Evolutionary conservation across 805 yeast species (phyloP).

Genomic region (Saccharomyces cerevisiae): DNA sequence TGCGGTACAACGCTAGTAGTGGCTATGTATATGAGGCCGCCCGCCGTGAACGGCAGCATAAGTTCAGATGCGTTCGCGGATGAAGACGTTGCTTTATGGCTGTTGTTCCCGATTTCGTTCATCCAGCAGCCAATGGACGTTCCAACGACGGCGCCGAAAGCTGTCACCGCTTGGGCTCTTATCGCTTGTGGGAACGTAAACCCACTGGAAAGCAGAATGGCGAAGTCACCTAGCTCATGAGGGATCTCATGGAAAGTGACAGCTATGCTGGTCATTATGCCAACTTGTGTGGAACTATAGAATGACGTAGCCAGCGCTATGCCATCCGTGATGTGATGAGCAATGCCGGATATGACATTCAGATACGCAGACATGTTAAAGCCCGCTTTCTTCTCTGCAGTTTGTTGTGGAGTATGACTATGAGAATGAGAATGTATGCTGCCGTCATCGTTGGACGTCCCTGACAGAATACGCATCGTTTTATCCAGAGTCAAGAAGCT

Average conservation of each 20-base stretch:
- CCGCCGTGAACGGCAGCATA: constrained; percentile 66
- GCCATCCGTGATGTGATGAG: constrained; percentile 74
- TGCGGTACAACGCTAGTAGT: constrained; percentile 73
- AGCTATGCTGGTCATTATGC: constrained; percentile 62
- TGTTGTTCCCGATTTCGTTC: constrained; percentile 33
- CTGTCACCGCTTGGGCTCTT: constrained; percentile 58
- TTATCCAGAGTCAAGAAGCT: constrained; percentile 58
- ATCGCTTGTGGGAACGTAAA: constrained; percentile 58
- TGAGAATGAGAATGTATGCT: constrained; percentile 37
- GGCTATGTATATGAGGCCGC: constrained; percentile 67
- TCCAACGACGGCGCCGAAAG: constrained; percentile 57
- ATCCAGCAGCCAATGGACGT: constrained; percentile 55
- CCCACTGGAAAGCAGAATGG: constrained; percentile 56
- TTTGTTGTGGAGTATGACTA: constrained; percentile 21
- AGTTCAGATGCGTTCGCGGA: constrained; percentile 30
- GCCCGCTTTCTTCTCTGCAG: constrained; percentile 2
- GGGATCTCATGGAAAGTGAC: constrained; percentile 74
- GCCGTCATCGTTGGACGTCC: constrained; percentile 10
- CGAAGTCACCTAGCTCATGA: constrained; percentile 76
- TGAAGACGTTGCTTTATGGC: constrained; percentile 29
- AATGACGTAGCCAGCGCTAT: constrained; percentile 67
- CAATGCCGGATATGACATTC: constrained; percentile 60
- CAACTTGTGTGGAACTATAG: constrained; percentile 49
- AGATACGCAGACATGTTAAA: constrained; percentile 48
- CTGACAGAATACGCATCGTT: constrained; percentile 38